Base-by-base conservation (phyloP, 306 rosid species). In the Acmispon strigosus region DNA sequence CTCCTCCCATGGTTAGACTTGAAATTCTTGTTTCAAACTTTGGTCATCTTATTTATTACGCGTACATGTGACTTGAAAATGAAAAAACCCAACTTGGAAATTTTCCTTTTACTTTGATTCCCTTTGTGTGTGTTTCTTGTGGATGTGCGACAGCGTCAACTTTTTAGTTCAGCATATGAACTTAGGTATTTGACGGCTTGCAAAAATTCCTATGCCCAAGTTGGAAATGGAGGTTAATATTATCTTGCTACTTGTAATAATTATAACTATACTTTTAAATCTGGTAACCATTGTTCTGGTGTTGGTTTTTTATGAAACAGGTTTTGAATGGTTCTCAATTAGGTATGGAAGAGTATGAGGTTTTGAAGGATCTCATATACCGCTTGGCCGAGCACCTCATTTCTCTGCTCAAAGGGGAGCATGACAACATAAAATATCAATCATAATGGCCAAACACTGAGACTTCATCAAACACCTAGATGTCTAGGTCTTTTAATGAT, bases 311-410 rank as follows among this genome's bases (percentile, higher is more conserved):
- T 78, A 64, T 20, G 59, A 75, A 84, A 53, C 66, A 90, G 97
- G 97, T 87, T 62, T 79, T 91, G 79, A 87, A 76, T 75, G 90
- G 95, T 54, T 81, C 84, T 14, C 84, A 83, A 58, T 73, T 94
- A 69, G 75, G 77, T 12, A 80, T 53, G 48, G 97, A 89, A 58
- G 95, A 94, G 69, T 94, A 86, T 24, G 91, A 91, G 72, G 37
- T 83, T 68, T 82, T 94, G 87, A 91, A 82, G 85, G 91, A 91
- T 83, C 78, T 83, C 69, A 62, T 90, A 75, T 94, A 19, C 96
- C 99, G 8, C 99, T 91, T 10, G 95, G 99, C 60, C 86, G 86
- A 56, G 86, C 78, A n/a, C 90, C 96, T 69, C 81, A 84, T 42
- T 82, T 91, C 73, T 81, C 99, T 49, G 75, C 87, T 24, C 89